Evolutionary conservation across 371 early-diverging fungal species (phyloP).

Genomic region (Rhizopus arrhizus): DNA sequence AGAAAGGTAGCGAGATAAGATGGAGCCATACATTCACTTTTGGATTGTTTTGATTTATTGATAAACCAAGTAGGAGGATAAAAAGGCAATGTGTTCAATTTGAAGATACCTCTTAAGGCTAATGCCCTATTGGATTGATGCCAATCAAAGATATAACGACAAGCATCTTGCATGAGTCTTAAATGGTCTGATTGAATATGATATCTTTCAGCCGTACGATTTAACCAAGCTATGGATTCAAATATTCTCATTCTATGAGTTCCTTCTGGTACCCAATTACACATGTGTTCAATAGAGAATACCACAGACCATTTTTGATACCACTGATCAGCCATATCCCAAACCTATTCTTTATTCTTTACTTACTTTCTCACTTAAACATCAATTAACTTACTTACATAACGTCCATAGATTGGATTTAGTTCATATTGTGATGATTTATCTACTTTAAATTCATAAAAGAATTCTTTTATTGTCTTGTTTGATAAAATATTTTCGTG

Average conservation of each 20-base stretch:
- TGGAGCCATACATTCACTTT: slow-evolving; percentile 37
- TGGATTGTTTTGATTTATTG: slow-evolving; percentile 35
- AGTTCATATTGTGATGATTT: slow-evolving; percentile 43
- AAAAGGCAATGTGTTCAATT: slow-evolving; percentile 37
- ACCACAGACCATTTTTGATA: slow-evolving; percentile 53
- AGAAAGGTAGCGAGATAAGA: slow-evolving; percentile 47
- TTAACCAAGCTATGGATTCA: slow-evolving; percentile 32
- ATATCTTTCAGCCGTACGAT: slow-evolving; percentile 33
- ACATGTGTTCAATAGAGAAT: slow-evolving; percentile 49
- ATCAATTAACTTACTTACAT: slow-evolving; percentile 24
- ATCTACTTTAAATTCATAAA: slow-evolving; percentile 31
- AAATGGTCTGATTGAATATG: slow-evolving; percentile 40
- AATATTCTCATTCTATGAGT: slow-evolving; percentile 15
- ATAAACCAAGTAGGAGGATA: slow-evolving; percentile 48
- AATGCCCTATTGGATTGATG: slow-evolving; percentile 41
- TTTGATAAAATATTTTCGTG: slow-evolving; percentile 19
- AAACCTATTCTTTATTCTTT: slow-evolving; percentile 28
- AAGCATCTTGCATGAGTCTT: slow-evolving; percentile 33
- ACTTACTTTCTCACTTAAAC: not conserved
- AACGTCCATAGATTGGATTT: slow-evolving; percentile 47
- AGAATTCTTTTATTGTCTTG: slow-evolving; percentile 26
- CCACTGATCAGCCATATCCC: slow-evolving; percentile 53
- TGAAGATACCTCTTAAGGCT: slow-evolving; percentile 32
- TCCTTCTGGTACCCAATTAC: slow-evolving; percentile 39
- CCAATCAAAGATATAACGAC: slow-evolving; percentile 34